Evolutionary conservation across 768 basidiomycete genomes (phyloP).

Genomic region (Suillus ampliporus): DNA sequence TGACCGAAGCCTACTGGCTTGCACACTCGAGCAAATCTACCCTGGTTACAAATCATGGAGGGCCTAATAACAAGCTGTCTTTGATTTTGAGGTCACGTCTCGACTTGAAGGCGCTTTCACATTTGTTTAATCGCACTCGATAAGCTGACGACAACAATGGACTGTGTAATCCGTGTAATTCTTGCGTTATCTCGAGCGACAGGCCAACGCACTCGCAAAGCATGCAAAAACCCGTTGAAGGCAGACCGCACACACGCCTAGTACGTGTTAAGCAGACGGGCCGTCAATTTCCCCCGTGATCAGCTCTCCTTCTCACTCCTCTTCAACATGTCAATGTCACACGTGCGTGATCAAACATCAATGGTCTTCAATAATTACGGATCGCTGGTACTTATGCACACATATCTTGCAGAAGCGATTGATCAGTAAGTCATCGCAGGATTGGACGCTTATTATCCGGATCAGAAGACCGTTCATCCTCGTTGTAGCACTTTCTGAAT

Average conservation of each 20-base stretch:
- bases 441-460: neutral
- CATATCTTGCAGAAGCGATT: neutral
- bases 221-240: neutral
- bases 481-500: neutral
- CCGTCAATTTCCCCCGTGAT: neutral
- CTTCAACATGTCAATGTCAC: neutral
- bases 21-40: neutral
- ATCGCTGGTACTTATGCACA: neutral
- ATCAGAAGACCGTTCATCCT: neutral
- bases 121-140: neutral
- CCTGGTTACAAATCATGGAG: neutral
- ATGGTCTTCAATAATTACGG: neutral
- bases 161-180: neutral
- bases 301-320: neutral
- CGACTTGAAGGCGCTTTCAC: neutral
- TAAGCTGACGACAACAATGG: neutral
- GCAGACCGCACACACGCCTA: neutral
- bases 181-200: neutral
- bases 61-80: neutral
- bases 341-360: neutral
- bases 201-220: neutral
- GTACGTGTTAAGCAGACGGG: neutral
- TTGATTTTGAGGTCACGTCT: neutral
- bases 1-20: neutral
- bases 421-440: neutral